Conservation (phyloP, 768 basidiomycete genomes). For the Mycena venus region DNA sequence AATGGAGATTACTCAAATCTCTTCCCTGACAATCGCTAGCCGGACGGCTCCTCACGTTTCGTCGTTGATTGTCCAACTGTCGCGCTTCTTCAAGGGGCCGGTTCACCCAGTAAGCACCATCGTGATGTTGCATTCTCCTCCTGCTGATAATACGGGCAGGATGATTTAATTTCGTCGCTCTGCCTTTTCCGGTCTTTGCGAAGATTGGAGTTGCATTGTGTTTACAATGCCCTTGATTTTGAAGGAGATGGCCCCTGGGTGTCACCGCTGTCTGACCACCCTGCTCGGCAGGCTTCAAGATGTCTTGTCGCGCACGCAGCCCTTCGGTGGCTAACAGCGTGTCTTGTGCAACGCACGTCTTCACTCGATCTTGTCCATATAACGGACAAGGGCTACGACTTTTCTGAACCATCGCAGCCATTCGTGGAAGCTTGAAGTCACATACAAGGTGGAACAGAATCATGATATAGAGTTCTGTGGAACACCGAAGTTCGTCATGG, state of each 20-base stretch:
- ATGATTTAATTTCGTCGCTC: neutral
- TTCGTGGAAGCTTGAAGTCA: neutral
- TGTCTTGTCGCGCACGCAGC: neutral
- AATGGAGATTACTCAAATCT: neutral
- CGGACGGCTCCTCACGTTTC: neutral
- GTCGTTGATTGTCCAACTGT: neutral
- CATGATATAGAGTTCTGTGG: neutral
- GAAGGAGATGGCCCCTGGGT: neutral
- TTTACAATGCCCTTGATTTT: neutral
- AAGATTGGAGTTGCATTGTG: conserved; percentile 4
- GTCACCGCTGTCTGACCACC: neutral
- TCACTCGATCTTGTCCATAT: neutral
- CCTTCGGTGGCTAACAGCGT: neutral
- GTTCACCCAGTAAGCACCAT: neutral
- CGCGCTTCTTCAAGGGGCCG: neutral
- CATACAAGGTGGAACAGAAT: neutral
- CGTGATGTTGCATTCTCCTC: too few species aligned
- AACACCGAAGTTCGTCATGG: neutral
- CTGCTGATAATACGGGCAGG: neutral
- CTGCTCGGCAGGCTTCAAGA: neutral
- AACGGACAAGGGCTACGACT: neutral
- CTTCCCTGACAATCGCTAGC: neutral
- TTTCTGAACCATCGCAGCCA: neutral
- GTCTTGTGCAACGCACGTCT: neutral
- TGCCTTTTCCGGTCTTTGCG: neutral